Evolutionary conservation across 2,329 filamentous ascomycete genomes (phyloP), one percentile per base, ranked within the genome.

Genomic region (Alternaria metachromatica): DNA sequence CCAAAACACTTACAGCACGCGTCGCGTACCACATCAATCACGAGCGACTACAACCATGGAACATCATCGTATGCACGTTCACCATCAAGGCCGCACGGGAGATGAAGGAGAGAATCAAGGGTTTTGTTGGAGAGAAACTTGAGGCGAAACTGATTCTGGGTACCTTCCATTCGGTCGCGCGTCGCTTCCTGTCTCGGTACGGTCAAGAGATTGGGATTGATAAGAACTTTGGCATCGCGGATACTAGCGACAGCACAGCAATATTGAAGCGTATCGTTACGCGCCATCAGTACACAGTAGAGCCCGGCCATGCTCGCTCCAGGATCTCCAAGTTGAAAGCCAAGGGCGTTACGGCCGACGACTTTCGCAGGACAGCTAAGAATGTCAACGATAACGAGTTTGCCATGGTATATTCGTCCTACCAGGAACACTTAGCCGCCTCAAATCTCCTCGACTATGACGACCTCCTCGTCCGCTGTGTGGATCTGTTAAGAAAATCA

Each of bases 51-150:
- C 87, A 88, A 60, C 95, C 95, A 74, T 89, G 92, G 82, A 93
- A 97, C 82, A 89, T 98, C 73, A 90, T 99, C 63, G 95, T 97
- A 63, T 96, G 95, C 65, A 98, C 95, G 0, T 99, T 99, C 77
- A 99, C 96, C 2, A 94, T 97, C 78, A 98, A 98, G 80, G 94
- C 96, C 1, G 93, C 94, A 18, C 88, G 87, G 18, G 95, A 98
- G 82, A 99, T 99, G 95, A 93, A 94, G 74, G 89, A 93, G 75
- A 88, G 95, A 8, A 92, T 98, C 60, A 89, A 90, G 0, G 90
- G 87, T 62, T 86, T 92, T n/a, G 85, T 98, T n/a, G 94, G 94
- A 1, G 87, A 91, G 64, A 90, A 90, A 6, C 82, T 90, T 15
- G 92, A 94, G 76, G 89, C 87, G 58, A 92, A 89, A 72, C 85